Conservation (phyloP, 2,329 filamentous ascomycete genomes). For the Aspergillus fumigatiaffinis region DNA sequence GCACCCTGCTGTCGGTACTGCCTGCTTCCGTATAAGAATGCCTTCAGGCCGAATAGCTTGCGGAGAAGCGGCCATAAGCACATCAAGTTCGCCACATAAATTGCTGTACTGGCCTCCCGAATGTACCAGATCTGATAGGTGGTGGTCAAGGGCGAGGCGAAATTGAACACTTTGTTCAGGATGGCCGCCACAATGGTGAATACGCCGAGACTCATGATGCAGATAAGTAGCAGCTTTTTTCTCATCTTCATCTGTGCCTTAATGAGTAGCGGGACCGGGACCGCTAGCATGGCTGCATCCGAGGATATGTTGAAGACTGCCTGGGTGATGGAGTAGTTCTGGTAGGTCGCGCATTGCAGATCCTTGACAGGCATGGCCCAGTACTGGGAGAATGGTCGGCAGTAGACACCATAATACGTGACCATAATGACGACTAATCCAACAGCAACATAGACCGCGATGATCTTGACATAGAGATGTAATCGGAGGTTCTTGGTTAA, state of each 20-base stretch:
- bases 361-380: slow-evolving; percentile 45
- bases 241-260: slow-evolving; percentile 30
- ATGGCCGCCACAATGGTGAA: slow-evolving; percentile 45
- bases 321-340: slow-evolving; percentile 40
- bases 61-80: slow-evolving; percentile 29
- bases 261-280: slow-evolving; percentile 36
- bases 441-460: slow-evolving; percentile 41
- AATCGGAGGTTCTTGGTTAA: slow-evolving; percentile 39
- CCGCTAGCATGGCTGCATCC: slow-evolving; percentile 36
- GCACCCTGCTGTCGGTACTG: slow-evolving; percentile 15
- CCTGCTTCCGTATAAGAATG: slow-evolving; percentile 25
- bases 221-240: slow-evolving; percentile 32
- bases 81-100: slow-evolving; percentile 46
- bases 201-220: slow-evolving; percentile 36
- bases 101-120: slow-evolving; percentile 37
- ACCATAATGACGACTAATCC: slow-evolving; percentile 48
- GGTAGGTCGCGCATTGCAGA: slow-evolving; percentile 40
- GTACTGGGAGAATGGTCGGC: slow-evolving; percentile 48
- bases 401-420: slow-evolving; percentile 48
- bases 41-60: slow-evolving; percentile 26
- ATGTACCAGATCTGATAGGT: slow-evolving; percentile 44
- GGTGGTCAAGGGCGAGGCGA: slow-evolving; percentile 32
- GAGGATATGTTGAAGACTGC: slow-evolving; percentile 45
- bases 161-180: slow-evolving; percentile 46
- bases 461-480: slow-evolving; percentile 36